Evolutionary conservation across 1,284 basidiomycete genomes (phyloP), one percentile per base, ranked within the genome.

Genomic region (Moesziomyces sp.): DNA sequence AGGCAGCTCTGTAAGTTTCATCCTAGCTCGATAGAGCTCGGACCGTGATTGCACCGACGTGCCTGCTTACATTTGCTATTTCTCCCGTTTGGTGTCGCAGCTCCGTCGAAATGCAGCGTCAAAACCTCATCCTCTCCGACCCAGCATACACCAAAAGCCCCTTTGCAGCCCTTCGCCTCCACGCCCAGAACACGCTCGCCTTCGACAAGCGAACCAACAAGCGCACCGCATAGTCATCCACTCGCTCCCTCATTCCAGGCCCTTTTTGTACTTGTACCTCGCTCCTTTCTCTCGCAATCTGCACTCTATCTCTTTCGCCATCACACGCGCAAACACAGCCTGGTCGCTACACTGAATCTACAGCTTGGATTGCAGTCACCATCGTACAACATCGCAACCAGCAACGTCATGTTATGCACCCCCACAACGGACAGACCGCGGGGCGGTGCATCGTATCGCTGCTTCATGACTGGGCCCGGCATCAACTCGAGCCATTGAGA

Each of bases 91-190:
- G 35, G n/a, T 57, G 11, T 35, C 35, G 35, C 66, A 78, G 77
- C 18, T 46, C 68, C 3, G 46, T 73, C n/a, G 81, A 82, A 35
- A 61, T 66, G 55, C 62, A 67, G 23, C 79, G 81, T 18, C 81
- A 82, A 50, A 68, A 74, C 24, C 50, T 73, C 38, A 81, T 82
- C 35, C 55, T 82, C 19, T 57, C 73, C 3, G 78, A 82, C 46
- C 64, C 77, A 26, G 67, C 77, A 14, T 78, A 74, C 56, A 61
- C 68, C 38, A 61, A 59, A 34, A 73, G 72, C 43, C 81, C 81
- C 9, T 82, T 82, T 44, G 79, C 76, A 8, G 81, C 81, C 13
- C 75, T 82, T 3, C 73, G 81, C 18, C 66, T 74, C 1, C 81
- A 82, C 43, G 78, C 77, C 9, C 76, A 79, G 26, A 79, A 82